These are phyloP conservation scores for Rhodosporidiobolus odoratus DNA, from an alignment of 768 basidiomycete genomes.

Conservation along the genomic window DNA sequence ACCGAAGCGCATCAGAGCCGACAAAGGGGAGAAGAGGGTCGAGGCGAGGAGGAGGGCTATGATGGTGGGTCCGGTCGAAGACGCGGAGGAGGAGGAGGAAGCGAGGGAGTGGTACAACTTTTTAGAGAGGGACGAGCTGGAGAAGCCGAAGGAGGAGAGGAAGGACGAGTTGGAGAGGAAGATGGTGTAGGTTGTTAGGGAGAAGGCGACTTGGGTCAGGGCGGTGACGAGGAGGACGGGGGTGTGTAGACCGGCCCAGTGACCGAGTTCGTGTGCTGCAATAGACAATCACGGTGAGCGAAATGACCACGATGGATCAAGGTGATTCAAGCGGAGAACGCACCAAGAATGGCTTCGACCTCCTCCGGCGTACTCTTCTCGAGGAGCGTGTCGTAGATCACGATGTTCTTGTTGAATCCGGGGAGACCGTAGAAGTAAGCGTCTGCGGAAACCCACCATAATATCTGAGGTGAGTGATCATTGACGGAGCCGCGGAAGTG, in stretches of 20 bases:
- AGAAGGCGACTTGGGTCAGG: constrained; percentile 28
- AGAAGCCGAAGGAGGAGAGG: constrained; percentile 75
- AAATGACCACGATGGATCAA: too few relatives aligned
- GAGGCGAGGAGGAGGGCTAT: constrained; percentile 84
- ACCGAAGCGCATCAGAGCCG: constrained; percentile 63
- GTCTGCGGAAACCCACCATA: background rate
- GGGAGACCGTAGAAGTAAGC: constrained; percentile 67
- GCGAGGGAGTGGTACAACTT: constrained; percentile 59
- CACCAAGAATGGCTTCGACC: constrained; percentile 86
- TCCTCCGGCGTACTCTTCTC: constrained; percentile 83
- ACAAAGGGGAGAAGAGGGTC: constrained; percentile 76
- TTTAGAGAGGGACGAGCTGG: too few relatives aligned
- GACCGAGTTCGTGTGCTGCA: constrained; percentile 86
- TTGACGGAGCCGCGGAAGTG: background rate
- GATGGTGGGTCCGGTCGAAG: constrained; percentile 50
- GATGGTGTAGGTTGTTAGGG: constrained; percentile 75
- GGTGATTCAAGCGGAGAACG: background rate
- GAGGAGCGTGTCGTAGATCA: constrained; percentile 95
- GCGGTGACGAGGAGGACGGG: constrained; percentile 30
- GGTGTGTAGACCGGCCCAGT: constrained; percentile 82
- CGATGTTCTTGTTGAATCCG: constrained; percentile 55
- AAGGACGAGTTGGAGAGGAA: constrained; percentile 76
- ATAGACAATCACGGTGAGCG: background rate
- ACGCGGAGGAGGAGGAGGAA: constrained; percentile 47
- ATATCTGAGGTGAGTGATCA: too few relatives aligned